These are phyloP conservation scores for Sporothrix humicola DNA, from an alignment of 2,329 filamentous ascomycete genomes.

Conservation along the genomic window DNA sequence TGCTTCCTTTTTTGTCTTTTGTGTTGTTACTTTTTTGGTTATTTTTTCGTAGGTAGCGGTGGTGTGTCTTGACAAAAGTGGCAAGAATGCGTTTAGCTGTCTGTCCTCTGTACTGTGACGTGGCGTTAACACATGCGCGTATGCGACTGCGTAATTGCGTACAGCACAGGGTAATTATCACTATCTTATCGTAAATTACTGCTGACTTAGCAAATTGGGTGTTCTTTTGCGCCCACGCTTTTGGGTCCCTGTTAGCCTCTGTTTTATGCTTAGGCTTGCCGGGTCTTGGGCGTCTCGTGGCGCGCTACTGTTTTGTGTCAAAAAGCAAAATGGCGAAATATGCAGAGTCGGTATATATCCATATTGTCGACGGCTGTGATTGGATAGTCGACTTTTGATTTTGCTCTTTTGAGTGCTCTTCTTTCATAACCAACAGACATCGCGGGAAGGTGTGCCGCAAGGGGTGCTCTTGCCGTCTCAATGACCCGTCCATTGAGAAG, in stretches of 20 bases:
- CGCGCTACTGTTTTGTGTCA: conserved; percentile 9
- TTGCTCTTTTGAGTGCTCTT: too few species aligned
- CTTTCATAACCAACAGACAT: not conserved
- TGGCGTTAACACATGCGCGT: not conserved
- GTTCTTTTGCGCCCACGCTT: not conserved
- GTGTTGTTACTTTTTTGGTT: not conserved
- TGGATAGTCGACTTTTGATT: not conserved
- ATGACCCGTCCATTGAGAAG: too few species aligned
- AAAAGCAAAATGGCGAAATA: not conserved
- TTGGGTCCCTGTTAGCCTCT: not conserved
- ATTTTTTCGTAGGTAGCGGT: too few species aligned
- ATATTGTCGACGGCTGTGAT: not conserved
- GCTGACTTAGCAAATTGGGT: conserved; percentile 2
- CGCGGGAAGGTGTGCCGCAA: not conserved
- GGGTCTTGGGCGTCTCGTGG: not conserved
- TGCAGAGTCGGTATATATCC: not conserved
- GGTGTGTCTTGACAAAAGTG: not conserved
- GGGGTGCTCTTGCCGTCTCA: not conserved
- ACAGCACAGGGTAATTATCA: too few species aligned
- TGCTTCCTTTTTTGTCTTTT: conserved; percentile 16
- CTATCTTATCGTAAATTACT: not conserved
- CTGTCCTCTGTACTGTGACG: conserved; percentile 3
- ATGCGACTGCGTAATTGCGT: too few species aligned
- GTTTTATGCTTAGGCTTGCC: not conserved
- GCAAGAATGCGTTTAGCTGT: not conserved